A percentile compares a stretch with the other conserved stretches of the same genome.
Evolutionary conservation across 208 protist species (phyloP).

Genomic region (Trypanosoma theileri): DNA sequence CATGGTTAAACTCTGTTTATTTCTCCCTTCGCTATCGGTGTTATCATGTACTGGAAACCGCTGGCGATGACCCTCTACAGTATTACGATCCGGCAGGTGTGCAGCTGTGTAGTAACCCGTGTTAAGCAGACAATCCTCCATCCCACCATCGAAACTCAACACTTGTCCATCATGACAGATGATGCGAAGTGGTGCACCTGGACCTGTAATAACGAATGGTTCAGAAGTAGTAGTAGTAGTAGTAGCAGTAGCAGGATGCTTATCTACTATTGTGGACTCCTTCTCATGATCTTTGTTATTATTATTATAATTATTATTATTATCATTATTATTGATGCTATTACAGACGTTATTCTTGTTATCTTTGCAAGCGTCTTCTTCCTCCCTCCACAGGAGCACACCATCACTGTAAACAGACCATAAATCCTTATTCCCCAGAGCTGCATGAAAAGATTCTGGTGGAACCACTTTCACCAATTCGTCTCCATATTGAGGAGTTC

Average conservation of each 20-base stretch:
- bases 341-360: no score
- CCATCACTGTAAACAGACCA: constrained; percentile 42
- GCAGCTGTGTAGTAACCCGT: constrained; percentile 83
- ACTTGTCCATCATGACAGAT: constrained; percentile 48
- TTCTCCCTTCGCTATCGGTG: background rate
- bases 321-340: background rate
- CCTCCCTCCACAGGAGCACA: constrained; percentile 32
- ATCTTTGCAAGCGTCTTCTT: background rate
- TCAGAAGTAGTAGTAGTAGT: constrained; percentile 2
- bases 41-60: constrained; percentile 41
- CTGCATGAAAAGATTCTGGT: constrained; percentile 30
- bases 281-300: background rate
- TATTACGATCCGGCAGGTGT: constrained; percentile 57
- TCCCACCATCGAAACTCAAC: constrained; percentile 64
- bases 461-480: constrained; percentile 3
- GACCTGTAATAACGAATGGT: constrained; percentile 39
- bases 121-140: constrained; percentile 88
- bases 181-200: constrained; percentile 61
- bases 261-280: no score
- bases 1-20: constrained; percentile 1
- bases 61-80: constrained; percentile 53
- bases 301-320: background rate
- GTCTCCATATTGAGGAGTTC: background rate
- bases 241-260: background rate
- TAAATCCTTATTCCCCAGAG: constrained; percentile 34